phyloP scores from a whole-genome alignment of 2,329 filamentous ascomycete genomes.

The Fusarium tanahbumbuense region DNA sequence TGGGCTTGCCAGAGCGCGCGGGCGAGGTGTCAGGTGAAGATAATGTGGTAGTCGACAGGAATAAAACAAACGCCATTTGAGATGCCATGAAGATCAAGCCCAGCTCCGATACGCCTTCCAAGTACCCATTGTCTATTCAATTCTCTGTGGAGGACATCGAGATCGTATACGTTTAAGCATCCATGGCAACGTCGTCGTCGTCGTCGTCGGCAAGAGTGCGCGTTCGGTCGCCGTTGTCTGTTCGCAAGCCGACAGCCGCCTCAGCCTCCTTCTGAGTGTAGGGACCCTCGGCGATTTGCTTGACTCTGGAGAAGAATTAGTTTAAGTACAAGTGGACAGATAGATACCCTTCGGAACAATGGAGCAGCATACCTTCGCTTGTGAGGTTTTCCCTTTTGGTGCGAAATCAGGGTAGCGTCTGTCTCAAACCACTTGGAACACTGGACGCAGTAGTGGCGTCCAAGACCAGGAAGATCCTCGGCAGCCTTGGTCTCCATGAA shows the following conservation, averaged over 20 bases:
- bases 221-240: slow-evolving; percentile 66
- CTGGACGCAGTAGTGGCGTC: slow-evolving; percentile 87
- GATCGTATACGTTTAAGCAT: slow-evolving; percentile 40
- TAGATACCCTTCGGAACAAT: slow-evolving; percentile 16
- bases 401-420: slow-evolving; percentile 77
- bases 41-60: slow-evolving; percentile 11
- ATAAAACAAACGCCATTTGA: slow-evolving; percentile 31
- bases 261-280: slow-evolving; percentile 90
- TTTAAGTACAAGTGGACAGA: slow-evolving; percentile 13
- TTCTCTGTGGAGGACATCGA: slow-evolving; percentile 10
- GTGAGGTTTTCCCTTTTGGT: slow-evolving; percentile 90
- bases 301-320: slow-evolving; percentile 68
- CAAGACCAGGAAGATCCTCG: slow-evolving; percentile 90
- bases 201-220: slow-evolving; percentile 20
- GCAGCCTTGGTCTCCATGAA: slow-evolving; percentile 81
- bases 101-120: slow-evolving; percentile 15
- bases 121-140: not conserved
- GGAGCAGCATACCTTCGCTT: slow-evolving; percentile 73
- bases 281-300: slow-evolving; percentile 83
- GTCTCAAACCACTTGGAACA: slow-evolving; percentile 98
- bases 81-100: slow-evolving; percentile 25
- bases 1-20: slow-evolving; percentile 60
- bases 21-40: slow-evolving; percentile 58
- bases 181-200: slow-evolving; percentile 51
- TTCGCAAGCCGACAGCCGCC: slow-evolving; percentile 77